Base-by-base conservation (phyloP, 352 stramenopile species). In the Aphanomyces astaci region DNA sequence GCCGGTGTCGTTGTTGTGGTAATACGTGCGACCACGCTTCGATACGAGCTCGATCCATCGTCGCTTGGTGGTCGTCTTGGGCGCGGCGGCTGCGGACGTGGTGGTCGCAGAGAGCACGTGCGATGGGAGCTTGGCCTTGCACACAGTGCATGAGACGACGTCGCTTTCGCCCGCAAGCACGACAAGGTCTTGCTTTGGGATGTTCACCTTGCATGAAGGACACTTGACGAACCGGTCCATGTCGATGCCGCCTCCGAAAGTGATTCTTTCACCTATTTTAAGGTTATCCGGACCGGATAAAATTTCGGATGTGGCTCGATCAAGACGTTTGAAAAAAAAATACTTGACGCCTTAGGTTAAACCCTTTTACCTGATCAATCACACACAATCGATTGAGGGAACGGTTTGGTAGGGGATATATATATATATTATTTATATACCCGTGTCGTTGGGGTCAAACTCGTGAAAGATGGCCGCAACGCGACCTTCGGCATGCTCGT, bases 141-240 rank as follows among this genome's bases (percentile, higher is more conserved):
- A 68, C 17, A 68, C 43, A 3, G 62, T 68, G 36, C 62, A 68
- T n/a, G n/a, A n/a, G n/a, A n/a, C n/a, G n/a, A n/a, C n/a, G n/a
- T n/a, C n/a, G n/a, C n/a, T n/a, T n/a, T n/a, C n/a, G n/a, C n/a
- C n/a, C n/a, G n/a, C n/a, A n/a, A n/a, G n/a, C n/a, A n/a, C n/a
- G n/a, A n/a, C n/a, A n/a, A 92, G 82, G 63, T 90, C 82, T 33
- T 90, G 78, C 75, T 90, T 90, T 3, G 84, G 84, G 22, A 92
- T 77, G 70, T 92, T 92, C n/a, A 92, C 81, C 28, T 75, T 72
- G 66, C 84, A 92, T 13, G 79, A 79, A 0, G 36, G 72, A 73
- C 84, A 92, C 72, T 87, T 92, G 75, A 92, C 87, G 69, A 92
- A 92, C 48, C 84, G 84, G 72, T 79, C 79, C 69, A 87, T 92